Base-by-base conservation (phyloP, 805 yeast species). In the Ogataea zsoltii region DNA sequence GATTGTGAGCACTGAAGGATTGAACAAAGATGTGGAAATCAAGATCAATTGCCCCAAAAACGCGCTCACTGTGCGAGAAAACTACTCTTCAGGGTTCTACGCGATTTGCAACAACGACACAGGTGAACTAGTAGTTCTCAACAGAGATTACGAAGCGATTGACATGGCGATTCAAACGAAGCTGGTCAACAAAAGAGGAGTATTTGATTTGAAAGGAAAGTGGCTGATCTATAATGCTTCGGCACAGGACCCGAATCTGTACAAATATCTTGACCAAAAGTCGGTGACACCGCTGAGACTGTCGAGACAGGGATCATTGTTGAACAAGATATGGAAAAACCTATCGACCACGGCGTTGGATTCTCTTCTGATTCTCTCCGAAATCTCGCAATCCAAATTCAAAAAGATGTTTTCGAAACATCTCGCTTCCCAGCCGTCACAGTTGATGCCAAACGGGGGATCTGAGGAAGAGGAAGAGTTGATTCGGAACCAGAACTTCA, bases 261-360 rank as follows among this genome's bases (percentile, higher is more conserved):
- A 25, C 13, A 34, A 41, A 32, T 50, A 52, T 25, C 45, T 46
- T 29, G 42, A 21, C 11, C 17, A 33, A 1, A 55, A 55, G 21
- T 46, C 53, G 38, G 67, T 69, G 46, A 74, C 82, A 0, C 75
- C 79, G 0, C 70, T 78, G 16, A 68, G 68, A 48, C 56, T 79
- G 30, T 76, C 80, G 2, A 70, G 68, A 12, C 68, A 71, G 2
- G 72, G 74, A 3, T 77, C 79, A 1, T 61, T 79, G 31, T 63
- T 77, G 29, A 71, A 72, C 37, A 69, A 77, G 41, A 71, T 82
- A 1, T 57, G 80, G 42, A 71, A 75, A 10, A 66, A 71, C 13
- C 53, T 82, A 12, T 77, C 84, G 2, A 69, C 71, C 44, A 68
- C 75, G 2, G 81, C 86, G 0, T 60, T 80, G 14, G 86, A 63